These are phyloP conservation scores for Tolypocladium paradoxum DNA, from an alignment of 2,329 filamentous ascomycete species.

Conservation along the genomic window DNA sequence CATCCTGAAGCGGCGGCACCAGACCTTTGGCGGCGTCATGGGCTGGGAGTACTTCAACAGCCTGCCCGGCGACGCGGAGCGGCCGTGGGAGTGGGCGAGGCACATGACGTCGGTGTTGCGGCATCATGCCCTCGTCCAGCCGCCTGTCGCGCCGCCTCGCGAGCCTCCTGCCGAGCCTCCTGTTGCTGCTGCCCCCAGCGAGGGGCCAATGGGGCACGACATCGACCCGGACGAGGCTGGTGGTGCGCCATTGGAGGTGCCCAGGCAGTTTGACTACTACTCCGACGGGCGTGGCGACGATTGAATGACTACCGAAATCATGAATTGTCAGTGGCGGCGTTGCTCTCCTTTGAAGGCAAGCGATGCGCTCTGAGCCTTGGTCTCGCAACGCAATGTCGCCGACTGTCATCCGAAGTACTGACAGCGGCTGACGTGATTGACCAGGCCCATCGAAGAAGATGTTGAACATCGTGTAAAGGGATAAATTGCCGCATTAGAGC, in stretches of 20 bases:
- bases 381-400: neutral
- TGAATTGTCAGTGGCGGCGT: neutral
- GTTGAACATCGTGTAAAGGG: neutral
- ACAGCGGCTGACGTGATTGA: too few relatives aligned
- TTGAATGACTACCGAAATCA: neutral
- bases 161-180: neutral
- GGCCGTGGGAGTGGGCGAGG: conserved; percentile 70
- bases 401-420: neutral
- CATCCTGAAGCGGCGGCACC: conserved; percentile 38
- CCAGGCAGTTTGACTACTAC: conserved; percentile 13
- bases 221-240: conserved; percentile 12
- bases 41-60: conserved; percentile 95
- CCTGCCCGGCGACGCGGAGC: conserved; percentile 47
- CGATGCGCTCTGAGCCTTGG: neutral
- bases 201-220: conserved; percentile 6
- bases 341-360: neutral
- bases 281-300: conserved; percentile 7
- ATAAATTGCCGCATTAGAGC: neutral
- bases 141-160: neutral
- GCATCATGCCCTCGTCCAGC: conserved; percentile 12
- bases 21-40: conserved; percentile 75
- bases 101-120: conserved; percentile 45
- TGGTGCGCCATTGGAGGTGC: conserved; percentile 6
- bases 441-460: neutral
- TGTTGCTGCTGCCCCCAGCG: neutral